Base-by-base conservation (phyloP, 2,329 filamentous ascomycete genomes). In the Colletotrichum australisinense region DNA sequence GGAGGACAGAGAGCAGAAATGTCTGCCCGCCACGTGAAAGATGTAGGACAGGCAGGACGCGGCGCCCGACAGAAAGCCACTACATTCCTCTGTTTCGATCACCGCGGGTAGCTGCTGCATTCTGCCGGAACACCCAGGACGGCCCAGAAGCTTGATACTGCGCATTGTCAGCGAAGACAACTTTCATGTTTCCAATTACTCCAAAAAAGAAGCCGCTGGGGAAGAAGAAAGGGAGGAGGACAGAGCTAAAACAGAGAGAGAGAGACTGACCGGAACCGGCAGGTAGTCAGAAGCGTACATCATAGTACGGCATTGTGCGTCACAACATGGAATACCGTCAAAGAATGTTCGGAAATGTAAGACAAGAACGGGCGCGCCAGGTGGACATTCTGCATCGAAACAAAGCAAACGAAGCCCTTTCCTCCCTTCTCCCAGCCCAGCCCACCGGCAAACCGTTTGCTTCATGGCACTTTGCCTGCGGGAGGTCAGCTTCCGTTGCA, bases 1-100 rank as follows among this genome's bases (percentile, higher is more conserved):
- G 38, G 16, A 42, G 38, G 14, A 12, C 11, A 12, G 64, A 68
- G 46, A 28, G 49, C 57, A 49, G 46, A 62, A 32, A 49, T 26
- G 28, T 22, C 57, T 22, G 30, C 22, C 24, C 28, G 57, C 64
- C 64, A 58, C 69, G 64, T 58, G 64, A 53, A 53, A 63, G 30
- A 62, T 22, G 49, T 22, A 57, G 63, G 30, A 55, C 42, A 35
- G 32, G 63, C 68, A 26, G 46, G 19, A 26, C 38, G 38, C 14
- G 38, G 42, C 42, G 24, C 53, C 46, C 22, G 49, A 5, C 32
- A 7, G 42, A 49, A 42, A 42, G 19, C 42, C 42, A 49, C 6
- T 9, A 49, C 38, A 42, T 16, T 42, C 35, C 35, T 46, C 42
- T 49, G 42, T 19, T 49, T 49, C 4, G 42, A 9, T 49, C 5